phyloP scores from a whole-genome alignment of 108 stramenopile genomes.

The Cyclotella cryptica region DNA sequence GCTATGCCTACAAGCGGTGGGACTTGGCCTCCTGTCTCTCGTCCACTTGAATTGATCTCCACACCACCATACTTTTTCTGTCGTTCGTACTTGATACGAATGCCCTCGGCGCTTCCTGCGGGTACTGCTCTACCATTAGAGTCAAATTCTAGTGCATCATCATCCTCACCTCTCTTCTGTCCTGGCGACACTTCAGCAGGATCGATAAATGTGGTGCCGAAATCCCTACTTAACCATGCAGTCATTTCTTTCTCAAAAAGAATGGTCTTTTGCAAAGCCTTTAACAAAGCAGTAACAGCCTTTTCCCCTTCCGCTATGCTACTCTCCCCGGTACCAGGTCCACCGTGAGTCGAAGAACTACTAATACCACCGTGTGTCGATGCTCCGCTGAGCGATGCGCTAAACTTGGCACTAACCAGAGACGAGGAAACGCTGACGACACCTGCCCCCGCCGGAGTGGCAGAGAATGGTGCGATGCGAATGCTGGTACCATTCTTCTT shows the following conservation, averaged over 20 bases:
- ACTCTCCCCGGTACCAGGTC: conserved; percentile 5
- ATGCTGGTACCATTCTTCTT: conserved; percentile 37
- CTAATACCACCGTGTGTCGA: conserved; percentile 38
- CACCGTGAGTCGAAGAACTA: conserved; percentile 2
- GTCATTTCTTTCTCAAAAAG: conserved; percentile 97
- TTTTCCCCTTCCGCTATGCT: conserved; percentile 57
- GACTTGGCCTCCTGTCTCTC: conserved; percentile 55
- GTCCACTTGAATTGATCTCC: conserved; percentile 19
- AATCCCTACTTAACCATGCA: conserved; percentile 80
- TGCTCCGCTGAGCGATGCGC: conserved; percentile 14
- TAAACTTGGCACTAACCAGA: conserved; percentile 48
- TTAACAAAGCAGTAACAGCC: conserved; percentile 91
- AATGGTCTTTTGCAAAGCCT: conserved; percentile 94
- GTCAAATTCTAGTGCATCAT: conserved; percentile 62
- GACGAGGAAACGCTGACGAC: conserved; percentile 5
- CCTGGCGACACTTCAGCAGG: conserved; percentile 21
- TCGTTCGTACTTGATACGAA: conserved; percentile 67
- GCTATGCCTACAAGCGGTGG: conserved; percentile 81
- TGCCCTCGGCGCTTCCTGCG: conserved; percentile 68
- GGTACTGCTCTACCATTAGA: conserved; percentile 54
- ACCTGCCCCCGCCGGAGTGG: not conserved
- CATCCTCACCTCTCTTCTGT: conserved; percentile 31
- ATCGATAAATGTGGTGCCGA: conserved; percentile 59
- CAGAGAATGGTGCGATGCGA: conserved; percentile 19
- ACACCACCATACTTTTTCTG: conserved; percentile 35